phyloP scores from a whole-genome alignment of 352 stramenopile genomes.

The Pythium periplocum region DNA sequence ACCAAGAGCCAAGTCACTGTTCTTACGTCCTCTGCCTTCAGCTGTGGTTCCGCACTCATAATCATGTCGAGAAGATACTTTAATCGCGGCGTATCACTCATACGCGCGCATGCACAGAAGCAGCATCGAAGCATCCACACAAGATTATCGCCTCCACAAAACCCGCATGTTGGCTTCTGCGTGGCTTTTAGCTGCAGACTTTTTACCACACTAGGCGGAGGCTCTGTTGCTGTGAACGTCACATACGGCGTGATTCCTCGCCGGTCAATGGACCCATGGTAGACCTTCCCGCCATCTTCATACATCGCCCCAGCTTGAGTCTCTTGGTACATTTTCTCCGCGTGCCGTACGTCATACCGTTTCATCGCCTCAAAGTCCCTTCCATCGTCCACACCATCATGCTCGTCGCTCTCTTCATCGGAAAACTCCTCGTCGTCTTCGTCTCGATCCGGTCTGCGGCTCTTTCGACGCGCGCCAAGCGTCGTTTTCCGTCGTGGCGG shows the following conservation, averaged over 20 bases:
- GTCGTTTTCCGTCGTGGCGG: no score
- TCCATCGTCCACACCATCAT: conserved; percentile 4
- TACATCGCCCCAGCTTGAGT: conserved; percentile 23
- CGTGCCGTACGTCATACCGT: conserved; percentile 18
- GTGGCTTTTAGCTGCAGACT: conserved; percentile 23
- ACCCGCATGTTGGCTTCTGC: conserved; percentile 33
- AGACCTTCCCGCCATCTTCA: conserved; percentile 40
- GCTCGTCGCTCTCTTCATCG: conserved; percentile 4
- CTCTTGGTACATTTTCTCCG: conserved; percentile 23
- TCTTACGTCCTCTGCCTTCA: conserved; percentile 45
- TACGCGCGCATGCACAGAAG: conserved; percentile 66
- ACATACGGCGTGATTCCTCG: conserved; percentile 61
- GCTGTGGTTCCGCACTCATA: conserved; percentile 57
- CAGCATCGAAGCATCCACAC: conserved; percentile 58
- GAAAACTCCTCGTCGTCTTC: not conserved
- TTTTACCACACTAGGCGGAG: conserved; percentile 43
- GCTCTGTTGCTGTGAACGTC: conserved; percentile 50
- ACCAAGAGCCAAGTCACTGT: not conserved
- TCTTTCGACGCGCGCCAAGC: no score
- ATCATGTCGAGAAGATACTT: conserved; percentile 82
- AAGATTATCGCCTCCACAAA: conserved; percentile 71
- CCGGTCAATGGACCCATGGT: conserved; percentile 37
- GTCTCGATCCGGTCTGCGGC: not conserved
- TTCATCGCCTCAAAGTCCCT: conserved; percentile 14
- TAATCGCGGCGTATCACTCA: conserved; percentile 63